Conservation (phyloP, 2,329 filamentous ascomycete genomes). For the Aspergillus japonicus region DNA sequence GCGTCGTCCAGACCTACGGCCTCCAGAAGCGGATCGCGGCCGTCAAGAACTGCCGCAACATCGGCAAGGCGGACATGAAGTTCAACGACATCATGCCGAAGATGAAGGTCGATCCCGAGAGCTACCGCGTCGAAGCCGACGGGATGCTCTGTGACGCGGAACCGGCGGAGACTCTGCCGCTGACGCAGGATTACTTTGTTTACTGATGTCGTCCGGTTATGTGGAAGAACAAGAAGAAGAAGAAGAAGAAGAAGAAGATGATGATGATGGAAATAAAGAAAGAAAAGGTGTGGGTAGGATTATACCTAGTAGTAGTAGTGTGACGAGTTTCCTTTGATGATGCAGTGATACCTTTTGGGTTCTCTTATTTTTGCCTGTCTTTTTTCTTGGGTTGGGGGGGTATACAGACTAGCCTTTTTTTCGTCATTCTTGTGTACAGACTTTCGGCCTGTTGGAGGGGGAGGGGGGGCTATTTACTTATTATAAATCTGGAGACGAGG, state of each 20-base stretch:
- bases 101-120: constrained; percentile 91
- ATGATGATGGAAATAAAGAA: no score
- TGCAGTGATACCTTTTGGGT: background rate
- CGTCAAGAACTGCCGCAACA: constrained; percentile 70
- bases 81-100: constrained; percentile 78
- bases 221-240: no score
- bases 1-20: constrained; percentile 68
- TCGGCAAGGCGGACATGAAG: constrained; percentile 86
- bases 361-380: background rate
- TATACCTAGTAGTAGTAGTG: no score
- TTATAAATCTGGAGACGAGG: no score
- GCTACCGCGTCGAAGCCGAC: constrained; percentile 83
- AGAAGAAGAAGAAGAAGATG: no score
- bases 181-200: constrained; percentile 60
- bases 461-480: no score
- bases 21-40: constrained; percentile 77
- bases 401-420: background rate
- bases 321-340: background rate
- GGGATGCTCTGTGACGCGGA: constrained; percentile 71
- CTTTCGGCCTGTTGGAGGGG: no score
- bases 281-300: no score
- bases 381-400: background rate
- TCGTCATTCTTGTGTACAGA: background rate
- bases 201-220: constrained; percentile 10
- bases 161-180: constrained; percentile 67